Conservation (phyloP, 1,284 basidiomycete species). For the Irpex rosettiformis region DNA sequence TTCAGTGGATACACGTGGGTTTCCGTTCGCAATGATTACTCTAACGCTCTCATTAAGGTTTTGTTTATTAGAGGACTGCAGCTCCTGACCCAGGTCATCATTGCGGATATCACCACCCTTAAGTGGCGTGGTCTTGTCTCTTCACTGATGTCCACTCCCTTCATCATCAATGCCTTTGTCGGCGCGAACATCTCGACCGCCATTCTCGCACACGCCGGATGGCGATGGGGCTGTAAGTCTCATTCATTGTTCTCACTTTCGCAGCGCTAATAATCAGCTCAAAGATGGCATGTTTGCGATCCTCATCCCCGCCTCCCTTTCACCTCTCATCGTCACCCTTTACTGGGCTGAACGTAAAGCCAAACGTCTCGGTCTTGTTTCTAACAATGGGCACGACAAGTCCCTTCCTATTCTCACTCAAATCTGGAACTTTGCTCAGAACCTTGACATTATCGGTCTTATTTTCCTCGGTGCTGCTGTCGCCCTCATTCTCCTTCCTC, state of each 20-base stretch:
- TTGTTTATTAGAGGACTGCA: conserved; percentile 54
- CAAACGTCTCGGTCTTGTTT: conserved; percentile 45
- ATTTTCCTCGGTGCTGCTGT: conserved; percentile 51
- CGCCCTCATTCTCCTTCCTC: conserved; percentile 55
- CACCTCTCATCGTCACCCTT: conserved; percentile 61
- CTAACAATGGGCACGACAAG: background rate
- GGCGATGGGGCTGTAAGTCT: conserved; percentile 70
- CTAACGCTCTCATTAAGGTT: background rate
- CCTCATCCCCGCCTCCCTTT: conserved; percentile 50
- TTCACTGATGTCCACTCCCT: conserved; percentile 63
- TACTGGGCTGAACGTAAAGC: conserved; percentile 72
- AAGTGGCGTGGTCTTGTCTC: conserved; percentile 76
- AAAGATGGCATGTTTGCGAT: conserved; percentile 70
- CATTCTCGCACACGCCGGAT: conserved; percentile 52
- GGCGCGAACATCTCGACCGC: conserved; percentile 65
- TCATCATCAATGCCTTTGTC: conserved; percentile 67
- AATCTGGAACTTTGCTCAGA: conserved; percentile 32
- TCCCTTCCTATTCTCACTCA: conserved; percentile 17
- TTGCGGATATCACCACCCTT: conserved; percentile 79
- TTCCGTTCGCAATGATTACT: conserved; percentile 38
- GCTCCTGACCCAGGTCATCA: conserved; percentile 71
- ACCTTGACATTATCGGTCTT: conserved; percentile 63
- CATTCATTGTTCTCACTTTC: background rate
- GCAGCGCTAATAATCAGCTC: background rate
- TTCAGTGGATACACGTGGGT: conserved; percentile 35